Conservation (phyloP, 2,329 filamentous ascomycete species). For the Pseudogymnoascus sp. region DNA sequence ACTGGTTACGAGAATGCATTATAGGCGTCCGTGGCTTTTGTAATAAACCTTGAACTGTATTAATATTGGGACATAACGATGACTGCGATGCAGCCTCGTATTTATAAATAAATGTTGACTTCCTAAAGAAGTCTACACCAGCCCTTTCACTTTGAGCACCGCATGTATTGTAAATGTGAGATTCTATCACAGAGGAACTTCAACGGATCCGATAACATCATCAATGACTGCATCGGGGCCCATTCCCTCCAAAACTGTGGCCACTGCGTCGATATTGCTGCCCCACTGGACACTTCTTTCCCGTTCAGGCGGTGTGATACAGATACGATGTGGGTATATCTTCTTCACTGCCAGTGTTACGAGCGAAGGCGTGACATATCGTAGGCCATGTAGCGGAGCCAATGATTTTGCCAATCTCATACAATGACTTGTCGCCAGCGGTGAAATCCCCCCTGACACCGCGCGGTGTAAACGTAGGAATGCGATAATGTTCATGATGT, state of each 20-base stretch:
- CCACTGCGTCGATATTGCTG: constrained; percentile 65
- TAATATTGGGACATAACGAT: constrained; percentile 6
- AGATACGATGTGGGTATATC: constrained; percentile 78
- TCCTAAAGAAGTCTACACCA: not conserved
- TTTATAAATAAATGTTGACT: not conserved
- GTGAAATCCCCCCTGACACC: constrained; percentile 69
- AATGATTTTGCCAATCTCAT: constrained; percentile 62
- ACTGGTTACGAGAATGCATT: constrained; percentile 1
- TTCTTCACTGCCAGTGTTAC: constrained; percentile 77
- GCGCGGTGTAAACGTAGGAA: constrained; percentile 86
- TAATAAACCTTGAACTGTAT: constrained; percentile 1
- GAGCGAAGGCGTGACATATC: constrained; percentile 77
- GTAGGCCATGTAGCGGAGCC: constrained; percentile 71
- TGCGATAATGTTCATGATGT: constrained; percentile 79
- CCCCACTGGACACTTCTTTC: constrained; percentile 94
- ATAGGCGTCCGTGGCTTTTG: not conserved
- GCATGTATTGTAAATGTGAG: not conserved
- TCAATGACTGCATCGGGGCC: constrained; percentile 58
- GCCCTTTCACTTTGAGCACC: not conserved
- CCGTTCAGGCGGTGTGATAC: constrained; percentile 58
- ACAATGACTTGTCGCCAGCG: constrained; percentile 72
- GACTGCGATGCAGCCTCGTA: not conserved
- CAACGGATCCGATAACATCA: constrained; percentile 52
- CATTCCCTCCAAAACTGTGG: constrained; percentile 55
- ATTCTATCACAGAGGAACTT: constrained; percentile 40